These are phyloP conservation scores for Teunomyces atbi DNA, from an alignment of 805 yeast genomes.

Conservation along the genomic window DNA sequence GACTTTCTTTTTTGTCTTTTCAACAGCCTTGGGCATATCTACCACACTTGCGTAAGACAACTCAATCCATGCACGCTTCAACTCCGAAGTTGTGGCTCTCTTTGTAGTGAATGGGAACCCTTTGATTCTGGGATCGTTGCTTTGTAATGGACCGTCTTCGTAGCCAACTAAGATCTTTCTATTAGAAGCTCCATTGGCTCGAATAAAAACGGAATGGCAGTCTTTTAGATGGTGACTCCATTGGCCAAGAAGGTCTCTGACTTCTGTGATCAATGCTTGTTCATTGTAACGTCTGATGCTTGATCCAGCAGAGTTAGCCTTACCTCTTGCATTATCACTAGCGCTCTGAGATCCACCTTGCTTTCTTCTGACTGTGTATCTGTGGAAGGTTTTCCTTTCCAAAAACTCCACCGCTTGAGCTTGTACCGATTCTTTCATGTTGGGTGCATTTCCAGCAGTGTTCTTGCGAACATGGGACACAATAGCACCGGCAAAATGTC, in stretches of 20 bases:
- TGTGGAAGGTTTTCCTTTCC: conserved; percentile 82
- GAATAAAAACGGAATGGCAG: conserved; percentile 70
- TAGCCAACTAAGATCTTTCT: conserved; percentile 65
- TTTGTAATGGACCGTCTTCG: conserved; percentile 52
- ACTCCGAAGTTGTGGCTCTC: conserved; percentile 78
- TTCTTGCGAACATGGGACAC: conserved; percentile 65
- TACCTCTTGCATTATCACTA: conserved; percentile 87
- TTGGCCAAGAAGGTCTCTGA: conserved; percentile 58
- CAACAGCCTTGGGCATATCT: conserved; percentile 51
- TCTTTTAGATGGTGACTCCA: conserved; percentile 64
- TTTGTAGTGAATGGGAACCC: conserved; percentile 86
- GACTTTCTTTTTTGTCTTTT: conserved; percentile 19
- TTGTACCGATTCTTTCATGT: conserved; percentile 45
- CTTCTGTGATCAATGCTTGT: conserved; percentile 73
- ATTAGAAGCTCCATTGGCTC: conserved; percentile 76
- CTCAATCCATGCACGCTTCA: conserved; percentile 81
- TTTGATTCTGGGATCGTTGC: conserved; percentile 60
- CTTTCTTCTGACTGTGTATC: conserved; percentile 93
- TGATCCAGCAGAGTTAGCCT: conserved; percentile 96
- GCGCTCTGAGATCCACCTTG: conserved; percentile 98
- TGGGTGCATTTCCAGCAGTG: conserved; percentile 55
- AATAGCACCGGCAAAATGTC: conserved; percentile 96
- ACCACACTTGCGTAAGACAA: conserved; percentile 57
- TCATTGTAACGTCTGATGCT: conserved; percentile 87
- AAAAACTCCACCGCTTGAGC: conserved; percentile 65